These are phyloP conservation scores for Priceomyces melissophilus DNA, from an alignment of 805 yeast genomes.

Conservation along the genomic window DNA sequence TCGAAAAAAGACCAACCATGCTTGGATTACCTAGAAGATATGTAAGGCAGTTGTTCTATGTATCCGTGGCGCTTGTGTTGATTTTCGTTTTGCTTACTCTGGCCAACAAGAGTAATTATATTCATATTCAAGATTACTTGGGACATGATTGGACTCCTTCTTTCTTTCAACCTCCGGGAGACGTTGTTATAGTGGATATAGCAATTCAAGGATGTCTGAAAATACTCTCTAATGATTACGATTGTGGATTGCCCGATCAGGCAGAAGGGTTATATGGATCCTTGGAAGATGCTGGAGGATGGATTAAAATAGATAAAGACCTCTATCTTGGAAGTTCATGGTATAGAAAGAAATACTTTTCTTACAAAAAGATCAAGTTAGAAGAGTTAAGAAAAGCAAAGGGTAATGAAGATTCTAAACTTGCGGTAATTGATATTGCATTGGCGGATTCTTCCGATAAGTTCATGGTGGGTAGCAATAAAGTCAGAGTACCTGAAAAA, in stretches of 20 bases:
- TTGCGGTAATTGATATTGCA: conserved; percentile 40
- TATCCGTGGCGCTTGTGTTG: conserved; percentile 13
- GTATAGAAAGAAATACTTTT: conserved; percentile 39
- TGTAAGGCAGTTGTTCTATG: conserved; percentile 24
- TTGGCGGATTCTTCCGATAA: conserved; percentile 30
- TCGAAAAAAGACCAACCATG: conserved; percentile 9
- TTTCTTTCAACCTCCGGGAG: conserved; percentile 42
- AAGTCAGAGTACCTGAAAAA: conserved; percentile 23
- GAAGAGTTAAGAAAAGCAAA: conserved; percentile 12
- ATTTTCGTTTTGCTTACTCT: conserved; percentile 25
- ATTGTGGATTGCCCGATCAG: conserved; percentile 25
- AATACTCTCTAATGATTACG: conserved; percentile 14
- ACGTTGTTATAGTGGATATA: conserved; percentile 38
- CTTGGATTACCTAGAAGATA: conserved; percentile 30
- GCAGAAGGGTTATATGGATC: conserved; percentile 25
- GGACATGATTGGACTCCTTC: conserved; percentile 33
- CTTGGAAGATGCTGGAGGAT: conserved; percentile 24
- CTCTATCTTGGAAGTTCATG: conserved; percentile 43
- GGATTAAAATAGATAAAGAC: conserved; percentile 48
- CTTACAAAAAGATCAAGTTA: conserved; percentile 23
- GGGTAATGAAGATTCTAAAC: conserved; percentile 5
- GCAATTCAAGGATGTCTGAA: conserved; percentile 30
- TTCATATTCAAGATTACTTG: conserved; percentile 19
- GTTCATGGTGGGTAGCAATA: conserved; percentile 35
- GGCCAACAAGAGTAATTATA: conserved; percentile 39